Evolutionary conservation across 306 rosid species (phyloP).

Genomic region (Fragaria ananassa): DNA sequence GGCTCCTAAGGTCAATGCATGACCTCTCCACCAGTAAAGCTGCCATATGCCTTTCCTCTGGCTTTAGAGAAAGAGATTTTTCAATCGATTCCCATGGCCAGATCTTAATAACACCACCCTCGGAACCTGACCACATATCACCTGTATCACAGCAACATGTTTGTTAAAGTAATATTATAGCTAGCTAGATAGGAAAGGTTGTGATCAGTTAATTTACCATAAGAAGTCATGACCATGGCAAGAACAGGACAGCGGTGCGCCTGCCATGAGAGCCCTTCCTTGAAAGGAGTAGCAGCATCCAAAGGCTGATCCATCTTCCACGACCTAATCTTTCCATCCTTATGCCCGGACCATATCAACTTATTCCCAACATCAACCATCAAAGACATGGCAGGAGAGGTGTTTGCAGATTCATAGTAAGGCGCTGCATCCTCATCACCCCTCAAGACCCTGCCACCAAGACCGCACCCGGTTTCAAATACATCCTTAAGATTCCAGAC

Average conservation of each 20-base stretch:
- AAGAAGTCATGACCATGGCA: conserved; percentile 58
- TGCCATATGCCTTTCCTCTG: conserved; percentile 95
- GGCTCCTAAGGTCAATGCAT: conserved; percentile 66
- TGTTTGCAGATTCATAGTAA: conserved; percentile 62
- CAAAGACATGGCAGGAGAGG: conserved; percentile 72
- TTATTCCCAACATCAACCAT: conserved; percentile 60
- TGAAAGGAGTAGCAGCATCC: conserved; percentile 56
- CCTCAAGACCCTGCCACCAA: conserved; percentile 72
- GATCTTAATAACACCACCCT: conserved; percentile 78
- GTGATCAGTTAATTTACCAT: conserved; percentile 34
- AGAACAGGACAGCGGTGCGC: conserved; percentile 90
- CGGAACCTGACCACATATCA: conserved; percentile 94
- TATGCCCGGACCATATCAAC: conserved; percentile 86
- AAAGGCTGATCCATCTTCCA: conserved; percentile 80
- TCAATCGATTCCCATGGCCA: conserved; percentile 98
- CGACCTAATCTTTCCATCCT: conserved; percentile 91
- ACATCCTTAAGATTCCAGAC: conserved; percentile 66
- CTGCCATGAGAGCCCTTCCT: conserved; percentile 99
- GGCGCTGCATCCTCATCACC: conserved; percentile 97
- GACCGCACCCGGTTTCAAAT: conserved; percentile 59
- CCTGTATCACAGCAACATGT: conserved; percentile 44
- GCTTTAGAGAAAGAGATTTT: conserved; percentile 80
- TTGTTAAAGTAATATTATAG: neutral
- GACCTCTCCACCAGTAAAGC: conserved; percentile 96
- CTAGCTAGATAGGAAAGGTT: neutral